Evolutionary conservation across 352 stramenopile species (phyloP).

Genomic region (Pythium periplocum): DNA sequence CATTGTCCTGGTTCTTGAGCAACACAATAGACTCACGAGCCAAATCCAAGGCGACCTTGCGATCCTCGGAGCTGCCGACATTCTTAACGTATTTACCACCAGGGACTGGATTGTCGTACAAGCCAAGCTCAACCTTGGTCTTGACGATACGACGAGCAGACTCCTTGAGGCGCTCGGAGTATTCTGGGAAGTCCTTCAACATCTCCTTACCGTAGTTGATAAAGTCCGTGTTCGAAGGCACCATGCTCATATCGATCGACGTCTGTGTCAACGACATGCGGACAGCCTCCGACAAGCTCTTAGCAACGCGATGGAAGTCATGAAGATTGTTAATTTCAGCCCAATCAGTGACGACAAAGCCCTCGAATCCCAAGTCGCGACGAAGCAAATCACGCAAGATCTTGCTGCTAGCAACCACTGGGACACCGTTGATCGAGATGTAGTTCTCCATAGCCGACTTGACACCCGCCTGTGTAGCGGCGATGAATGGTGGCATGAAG

Average conservation of each 20-base stretch:
- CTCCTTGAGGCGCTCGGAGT: slow-evolving; percentile 41
- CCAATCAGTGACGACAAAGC: slow-evolving; percentile 91
- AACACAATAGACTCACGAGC: slow-evolving; percentile 81
- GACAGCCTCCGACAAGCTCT: slow-evolving; percentile 50
- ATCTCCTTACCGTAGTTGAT: slow-evolving; percentile 42
- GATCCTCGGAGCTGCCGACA: slow-evolving; percentile 51
- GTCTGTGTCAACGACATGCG: slow-evolving; percentile 66
- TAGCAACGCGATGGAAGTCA: slow-evolving; percentile 49
- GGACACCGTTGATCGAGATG: slow-evolving; percentile 38
- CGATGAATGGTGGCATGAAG: slow-evolving; percentile 19
- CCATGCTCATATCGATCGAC: slow-evolving; percentile 91
- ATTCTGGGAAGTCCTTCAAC: slow-evolving; percentile 26
- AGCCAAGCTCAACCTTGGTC: slow-evolving; percentile 63
- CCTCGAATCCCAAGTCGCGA: slow-evolving; percentile 81
- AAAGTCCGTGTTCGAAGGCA: slow-evolving; percentile 43
- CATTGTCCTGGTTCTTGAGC: slow-evolving; percentile 58
- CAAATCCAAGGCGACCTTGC: slow-evolving; percentile 48
- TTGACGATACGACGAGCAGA: slow-evolving; percentile 62
- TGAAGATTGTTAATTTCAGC: slow-evolving; percentile 89
- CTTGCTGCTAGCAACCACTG: slow-evolving; percentile 44
- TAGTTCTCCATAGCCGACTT: slow-evolving; percentile 18
- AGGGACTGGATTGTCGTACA: slow-evolving; percentile 66
- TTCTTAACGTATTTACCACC: slow-evolving; percentile 31
- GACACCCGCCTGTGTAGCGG: slow-evolving; percentile 16
- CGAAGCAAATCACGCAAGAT: slow-evolving; percentile 82